Conservation (phyloP, 768 basidiomycete species). For the Mycena sanguinolenta region DNA sequence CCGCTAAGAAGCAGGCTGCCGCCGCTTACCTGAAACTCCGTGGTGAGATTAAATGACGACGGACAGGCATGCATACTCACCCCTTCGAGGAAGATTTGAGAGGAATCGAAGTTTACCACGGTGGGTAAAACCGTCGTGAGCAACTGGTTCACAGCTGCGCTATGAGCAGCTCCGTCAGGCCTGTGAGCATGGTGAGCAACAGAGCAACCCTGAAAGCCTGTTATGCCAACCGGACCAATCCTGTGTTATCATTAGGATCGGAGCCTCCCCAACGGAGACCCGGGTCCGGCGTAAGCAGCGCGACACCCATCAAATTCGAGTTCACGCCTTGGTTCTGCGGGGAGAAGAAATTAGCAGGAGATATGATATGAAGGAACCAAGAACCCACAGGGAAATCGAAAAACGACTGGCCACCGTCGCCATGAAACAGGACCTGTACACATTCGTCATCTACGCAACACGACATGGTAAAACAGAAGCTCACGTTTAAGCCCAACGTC, state of each 20-base stretch:
- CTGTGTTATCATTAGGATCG: too few species aligned
- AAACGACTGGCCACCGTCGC: constrained; percentile 40
- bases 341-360: not conserved
- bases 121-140: constrained; percentile 43
- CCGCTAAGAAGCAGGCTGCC: constrained; percentile 45
- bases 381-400: constrained; percentile 39
- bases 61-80: constrained; percentile 13
- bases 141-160: constrained; percentile 45
- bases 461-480: not conserved
- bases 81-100: constrained; percentile 45
- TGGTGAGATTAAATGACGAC: not conserved
- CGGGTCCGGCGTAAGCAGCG: constrained; percentile 36
- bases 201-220: not conserved
- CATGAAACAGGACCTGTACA: constrained; percentile 41
- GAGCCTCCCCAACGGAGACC: constrained; percentile 39
- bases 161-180: constrained; percentile 45
- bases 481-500: constrained; percentile 42
- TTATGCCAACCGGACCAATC: constrained; percentile 27
- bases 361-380: too few species aligned
- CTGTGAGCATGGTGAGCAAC: constrained; percentile 28
- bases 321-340: constrained; percentile 41
- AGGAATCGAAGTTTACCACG: constrained; percentile 44
- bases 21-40: constrained; percentile 36
- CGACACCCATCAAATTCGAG: constrained; percentile 38
- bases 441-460: not conserved